A percentile compares a stretch with the other conserved stretches of the same genome.
Conservation (phyloP, 441 rosid species). For the Geranium incanum region DNA sequence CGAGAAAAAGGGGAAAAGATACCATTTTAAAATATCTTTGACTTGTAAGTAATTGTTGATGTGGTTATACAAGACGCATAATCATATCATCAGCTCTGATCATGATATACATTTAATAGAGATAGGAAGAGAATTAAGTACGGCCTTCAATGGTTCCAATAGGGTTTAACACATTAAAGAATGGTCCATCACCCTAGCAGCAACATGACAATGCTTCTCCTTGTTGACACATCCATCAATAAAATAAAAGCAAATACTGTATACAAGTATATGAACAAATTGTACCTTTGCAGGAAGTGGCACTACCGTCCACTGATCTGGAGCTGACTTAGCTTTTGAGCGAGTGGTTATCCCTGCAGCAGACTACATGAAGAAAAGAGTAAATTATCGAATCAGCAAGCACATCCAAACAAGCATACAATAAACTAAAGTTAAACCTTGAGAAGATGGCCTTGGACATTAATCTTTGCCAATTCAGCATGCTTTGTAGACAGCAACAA, state of each 20-base stretch:
- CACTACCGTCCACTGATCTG: constrained; percentile 72
- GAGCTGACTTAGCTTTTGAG: constrained; percentile 73
- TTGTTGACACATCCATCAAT: constrained; percentile 1
- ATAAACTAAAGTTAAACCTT: constrained; percentile 40
- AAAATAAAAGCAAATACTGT: background rate
- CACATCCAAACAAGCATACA: background rate
- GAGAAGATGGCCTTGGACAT: constrained; percentile 63
- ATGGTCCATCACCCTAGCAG: background rate
- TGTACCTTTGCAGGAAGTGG: constrained; percentile 76
- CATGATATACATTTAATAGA: background rate
- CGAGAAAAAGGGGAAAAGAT: background rate
- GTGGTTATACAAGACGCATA: too few species aligned
- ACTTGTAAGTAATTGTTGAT: too few species aligned
- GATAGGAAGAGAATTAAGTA: too few species aligned
- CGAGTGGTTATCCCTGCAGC: constrained; percentile 80
- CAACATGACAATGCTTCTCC: background rate
- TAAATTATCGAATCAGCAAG: constrained; percentile 20
- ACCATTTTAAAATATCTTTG: background rate
- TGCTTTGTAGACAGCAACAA: constrained; percentile 65
- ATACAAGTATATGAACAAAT: constrained; percentile 16
- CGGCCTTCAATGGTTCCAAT: too few species aligned
- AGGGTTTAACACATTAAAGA: background rate
- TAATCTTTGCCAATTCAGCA: constrained; percentile 57
- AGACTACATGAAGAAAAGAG: constrained; percentile 29
- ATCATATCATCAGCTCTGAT: background rate